Conservation (phyloP, 306 rosid species). For the Dicorynia guianensis region DNA sequence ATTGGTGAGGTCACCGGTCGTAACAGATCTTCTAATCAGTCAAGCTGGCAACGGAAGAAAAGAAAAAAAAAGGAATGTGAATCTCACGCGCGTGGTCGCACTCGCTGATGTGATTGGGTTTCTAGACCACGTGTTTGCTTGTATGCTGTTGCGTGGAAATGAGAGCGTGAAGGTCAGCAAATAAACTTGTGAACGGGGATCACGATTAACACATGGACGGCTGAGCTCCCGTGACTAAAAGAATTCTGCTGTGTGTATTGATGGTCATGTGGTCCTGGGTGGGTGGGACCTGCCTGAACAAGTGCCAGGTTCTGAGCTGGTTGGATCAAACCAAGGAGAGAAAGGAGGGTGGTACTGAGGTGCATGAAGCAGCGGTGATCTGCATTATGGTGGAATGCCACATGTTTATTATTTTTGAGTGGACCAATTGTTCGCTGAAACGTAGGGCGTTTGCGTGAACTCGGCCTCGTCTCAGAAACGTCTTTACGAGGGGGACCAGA, state of each 20-base stretch:
- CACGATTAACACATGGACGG: slow-evolving; percentile 29
- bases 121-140: no score
- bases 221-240: background rate
- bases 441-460: background rate
- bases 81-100: background rate
- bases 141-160: no score
- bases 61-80: background rate
- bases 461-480: no score
- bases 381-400: no score
- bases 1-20: slow-evolving; percentile 1
- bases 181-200: no score
- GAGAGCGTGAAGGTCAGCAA: no score
- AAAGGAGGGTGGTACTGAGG: background rate
- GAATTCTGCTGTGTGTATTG: background rate
- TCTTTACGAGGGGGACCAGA: no score
- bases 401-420: background rate
- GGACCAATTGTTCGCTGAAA: background rate
- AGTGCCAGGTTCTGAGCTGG: background rate
- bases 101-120: background rate
- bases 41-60: background rate
- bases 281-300: slow-evolving; percentile 6
- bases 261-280: no score
- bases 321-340: background rate
- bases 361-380: background rate
- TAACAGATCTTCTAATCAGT: slow-evolving; percentile 33